Evolutionary conservation across 2,329 filamentous ascomycete genomes (phyloP), one percentile per base, ranked within the genome.

Genomic region (Penicillium sp.): DNA sequence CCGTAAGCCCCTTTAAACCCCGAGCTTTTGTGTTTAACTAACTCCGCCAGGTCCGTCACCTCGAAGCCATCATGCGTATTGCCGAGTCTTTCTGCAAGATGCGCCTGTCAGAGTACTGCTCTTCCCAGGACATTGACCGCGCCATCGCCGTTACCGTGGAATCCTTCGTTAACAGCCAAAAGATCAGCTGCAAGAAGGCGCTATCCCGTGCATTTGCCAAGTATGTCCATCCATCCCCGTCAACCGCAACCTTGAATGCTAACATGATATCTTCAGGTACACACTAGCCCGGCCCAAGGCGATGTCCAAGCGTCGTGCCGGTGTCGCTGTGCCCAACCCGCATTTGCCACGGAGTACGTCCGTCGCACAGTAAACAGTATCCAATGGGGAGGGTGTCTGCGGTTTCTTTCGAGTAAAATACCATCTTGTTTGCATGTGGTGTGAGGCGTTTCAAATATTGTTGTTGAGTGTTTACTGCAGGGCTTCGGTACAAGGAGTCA

Each of bases 61-160:
- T 99, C 31, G 94, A 99, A 82, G 93, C 93, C 59, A 97, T 97
- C 69, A 95, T 99, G 79, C 90, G 94, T 69, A 96, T 96, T 69
- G 88, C 87, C 54, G 94, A 99, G 74, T 79, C 92, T 0, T 99
- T 99, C 78, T 95, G 90, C 75, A 93, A 96, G 69, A 99, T 99
- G 94, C 89, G 94, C 14, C 81, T 99, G n/a, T 94, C 90, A 0
- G 94, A 99, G 64, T 97, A 96, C 79, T 96, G 93, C 75, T 88
- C 89, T 6, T 78, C 89, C 1, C 85, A 89, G 56, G 94, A 99
- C 70, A 96, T 99, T 66, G 94, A 99, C 75, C 90, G 94, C 42
- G 94, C 94, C 55, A 99, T 99, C 69, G 91, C 92, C 14, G 94
- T 99, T 6, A 96, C 94, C 0, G 90, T 99, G 2, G 92, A 97